Evolutionary conservation across 306 rosid species (phyloP).

Genomic region (Vigna unguiculata): DNA sequence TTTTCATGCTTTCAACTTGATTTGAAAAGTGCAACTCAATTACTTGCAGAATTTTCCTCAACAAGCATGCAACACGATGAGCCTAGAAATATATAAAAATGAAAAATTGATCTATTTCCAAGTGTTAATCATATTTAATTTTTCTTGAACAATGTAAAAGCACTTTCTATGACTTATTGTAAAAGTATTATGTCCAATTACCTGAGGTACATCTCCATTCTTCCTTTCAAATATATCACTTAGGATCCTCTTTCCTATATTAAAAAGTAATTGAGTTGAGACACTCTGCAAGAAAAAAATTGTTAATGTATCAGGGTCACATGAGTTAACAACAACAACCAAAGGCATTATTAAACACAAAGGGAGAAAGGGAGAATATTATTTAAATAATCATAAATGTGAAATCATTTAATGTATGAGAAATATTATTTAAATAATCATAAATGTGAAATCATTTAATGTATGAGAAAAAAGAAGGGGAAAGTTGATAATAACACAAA

Average conservation of each 20-base stretch:
- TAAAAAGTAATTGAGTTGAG: constrained; percentile 74
- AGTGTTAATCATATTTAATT: constrained; percentile 1
- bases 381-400: background rate
- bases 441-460: constrained; percentile 14
- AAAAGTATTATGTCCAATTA: constrained; percentile 58
- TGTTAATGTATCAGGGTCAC: constrained; percentile 47
- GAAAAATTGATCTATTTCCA: constrained; percentile 22
- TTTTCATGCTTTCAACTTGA: constrained; percentile 75
- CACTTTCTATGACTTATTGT: constrained; percentile 45
- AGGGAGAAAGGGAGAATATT: background rate
- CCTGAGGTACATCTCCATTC: constrained; percentile 78
- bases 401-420: no score
- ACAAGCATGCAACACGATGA: constrained; percentile 73
- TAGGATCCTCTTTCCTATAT: constrained; percentile 65
- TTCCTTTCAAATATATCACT: constrained; percentile 68
- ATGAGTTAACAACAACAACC: constrained; percentile 22
- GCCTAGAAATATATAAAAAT: constrained; percentile 45
- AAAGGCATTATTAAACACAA: background rate
- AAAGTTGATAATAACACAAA: constrained; percentile 43
- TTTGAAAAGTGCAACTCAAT: constrained; percentile 74
- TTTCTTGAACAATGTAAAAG: constrained; percentile 24
- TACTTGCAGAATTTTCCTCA: constrained; percentile 81
- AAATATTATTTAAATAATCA: background rate
- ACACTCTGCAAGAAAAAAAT: constrained; percentile 66
- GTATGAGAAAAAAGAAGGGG: constrained; percentile 30